Evolutionary conservation across 768 basidiomycete species (phyloP).

Genomic region (Royoungia palumana): DNA sequence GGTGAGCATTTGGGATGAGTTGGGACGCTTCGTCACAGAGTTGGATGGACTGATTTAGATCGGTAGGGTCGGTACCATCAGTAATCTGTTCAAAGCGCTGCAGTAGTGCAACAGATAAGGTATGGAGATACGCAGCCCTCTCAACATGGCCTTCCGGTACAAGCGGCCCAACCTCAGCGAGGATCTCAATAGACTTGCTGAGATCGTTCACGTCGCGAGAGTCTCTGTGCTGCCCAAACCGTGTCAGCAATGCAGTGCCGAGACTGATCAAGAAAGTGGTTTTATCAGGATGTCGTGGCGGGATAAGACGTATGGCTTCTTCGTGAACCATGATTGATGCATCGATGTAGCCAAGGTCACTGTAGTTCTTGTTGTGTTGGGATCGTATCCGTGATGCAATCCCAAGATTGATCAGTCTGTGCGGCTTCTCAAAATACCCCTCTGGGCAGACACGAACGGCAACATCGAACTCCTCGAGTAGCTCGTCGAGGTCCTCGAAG

Average conservation of each 20-base stretch:
- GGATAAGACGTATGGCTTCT: neutral
- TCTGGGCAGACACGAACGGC: neutral
- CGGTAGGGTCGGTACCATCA: too few species aligned
- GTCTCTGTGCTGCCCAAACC: neutral
- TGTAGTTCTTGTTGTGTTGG: neutral
- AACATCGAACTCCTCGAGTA: neutral
- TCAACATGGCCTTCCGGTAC: slow-evolving; percentile 3
- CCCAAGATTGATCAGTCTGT: slow-evolving; percentile 2
- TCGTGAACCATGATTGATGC: neutral
- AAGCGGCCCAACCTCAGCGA: neutral
- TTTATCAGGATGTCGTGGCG: neutral
- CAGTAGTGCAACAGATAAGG: neutral
- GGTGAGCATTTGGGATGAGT: too few species aligned
- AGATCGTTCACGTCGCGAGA: too few species aligned
- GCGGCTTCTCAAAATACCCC: neutral
- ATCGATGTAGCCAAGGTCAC: neutral
- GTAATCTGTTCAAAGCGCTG: too few species aligned
- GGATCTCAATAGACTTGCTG: neutral
- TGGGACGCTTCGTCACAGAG: too few species aligned
- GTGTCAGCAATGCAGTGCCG: neutral
- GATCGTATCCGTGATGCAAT: slow-evolving; percentile 1
- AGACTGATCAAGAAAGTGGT: neutral
- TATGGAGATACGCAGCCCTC: neutral
- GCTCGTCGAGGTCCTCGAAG: neutral
- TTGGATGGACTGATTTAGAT: too few species aligned